Percentiles rank a stretch among this genome's conserved stretches.
These are phyloP conservation scores for Fraxinus dipetala DNA, from an alignment of 305 asterid genomes.

Conservation along the genomic window DNA sequence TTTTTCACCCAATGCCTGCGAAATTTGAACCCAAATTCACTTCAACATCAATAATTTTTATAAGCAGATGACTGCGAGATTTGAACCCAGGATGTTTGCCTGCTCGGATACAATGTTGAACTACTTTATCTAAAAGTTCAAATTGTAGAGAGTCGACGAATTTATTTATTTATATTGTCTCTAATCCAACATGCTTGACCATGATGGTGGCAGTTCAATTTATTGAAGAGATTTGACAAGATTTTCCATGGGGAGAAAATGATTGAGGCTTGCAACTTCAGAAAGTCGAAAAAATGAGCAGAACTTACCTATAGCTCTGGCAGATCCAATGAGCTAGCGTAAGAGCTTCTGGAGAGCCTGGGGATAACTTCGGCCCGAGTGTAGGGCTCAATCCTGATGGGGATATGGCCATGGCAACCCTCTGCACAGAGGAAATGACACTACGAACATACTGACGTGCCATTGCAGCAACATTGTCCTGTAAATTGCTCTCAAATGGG, in stretches of 20 bases:
- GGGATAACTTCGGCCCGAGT: constrained; percentile 55
- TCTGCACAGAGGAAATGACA: constrained; percentile 79
- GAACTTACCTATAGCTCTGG: constrained; percentile 69
- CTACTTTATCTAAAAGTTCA: background rate
- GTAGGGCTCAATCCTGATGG: constrained; percentile 62
- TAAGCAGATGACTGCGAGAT: background rate
- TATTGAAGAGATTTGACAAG: background rate
- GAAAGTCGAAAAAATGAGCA: background rate
- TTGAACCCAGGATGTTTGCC: background rate
- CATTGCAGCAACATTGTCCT: constrained; percentile 79
- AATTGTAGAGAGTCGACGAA: background rate
- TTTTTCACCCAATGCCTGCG: background rate
- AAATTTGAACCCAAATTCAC: background rate
- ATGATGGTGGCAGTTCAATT: background rate
- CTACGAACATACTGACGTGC: constrained; percentile 83
- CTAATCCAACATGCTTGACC: background rate
- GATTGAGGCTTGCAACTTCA: background rate
- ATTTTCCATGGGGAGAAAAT: background rate
- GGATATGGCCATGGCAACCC: constrained; percentile 84
- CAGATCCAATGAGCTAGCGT: constrained; percentile 89
- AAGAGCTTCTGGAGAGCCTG: constrained; percentile 81
- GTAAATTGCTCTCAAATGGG: constrained; percentile 79
- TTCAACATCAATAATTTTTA: background rate
- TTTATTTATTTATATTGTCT: background rate
- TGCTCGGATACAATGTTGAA: background rate